A percentile compares a stretch with the other conserved stretches of the same genome.
Evolutionary conservation across 2,329 filamentous ascomycete genomes (phyloP).

Genomic region (Xylariaceae sp.): DNA sequence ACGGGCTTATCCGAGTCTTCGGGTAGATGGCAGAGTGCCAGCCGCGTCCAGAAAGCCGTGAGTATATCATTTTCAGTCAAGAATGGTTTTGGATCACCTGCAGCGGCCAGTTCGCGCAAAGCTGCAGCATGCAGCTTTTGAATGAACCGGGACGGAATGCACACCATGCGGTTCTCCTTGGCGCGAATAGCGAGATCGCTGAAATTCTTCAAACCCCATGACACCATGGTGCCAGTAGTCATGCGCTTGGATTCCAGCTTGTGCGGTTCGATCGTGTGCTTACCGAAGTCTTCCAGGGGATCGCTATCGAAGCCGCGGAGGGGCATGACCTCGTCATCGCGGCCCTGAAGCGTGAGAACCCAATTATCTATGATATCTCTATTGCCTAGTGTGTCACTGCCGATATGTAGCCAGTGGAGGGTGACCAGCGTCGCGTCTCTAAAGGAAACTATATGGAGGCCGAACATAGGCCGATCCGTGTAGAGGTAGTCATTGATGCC

Average conservation of each 20-base stretch:
- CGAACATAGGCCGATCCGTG: conserved; percentile 37
- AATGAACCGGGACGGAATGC: conserved; percentile 31
- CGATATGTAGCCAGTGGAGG: conserved; percentile 37
- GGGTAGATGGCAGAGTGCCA: conserved; percentile 22
- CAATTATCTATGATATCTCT: conserved; percentile 38
- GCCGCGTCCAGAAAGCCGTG: conserved; percentile 34
- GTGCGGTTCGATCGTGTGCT: conserved; percentile 23
- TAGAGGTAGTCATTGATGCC: conserved; percentile 35
- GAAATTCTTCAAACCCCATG: conserved; percentile 29
- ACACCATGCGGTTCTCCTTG: conserved; percentile 36
- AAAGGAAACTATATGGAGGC: conserved; percentile 41
- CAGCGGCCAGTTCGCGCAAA: conserved; percentile 22
- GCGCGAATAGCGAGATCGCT: conserved; percentile 22
- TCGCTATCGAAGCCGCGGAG: conserved; percentile 30
- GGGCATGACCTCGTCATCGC: conserved; percentile 32
- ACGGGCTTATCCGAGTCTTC: conserved; percentile 1
- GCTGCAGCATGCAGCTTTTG: conserved; percentile 24
- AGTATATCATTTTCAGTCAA: conserved; percentile 38
- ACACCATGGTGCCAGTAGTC: conserved; percentile 19
- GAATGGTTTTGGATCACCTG: conserved; percentile 21
- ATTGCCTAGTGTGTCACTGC: conserved; percentile 39
- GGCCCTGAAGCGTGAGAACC: conserved; percentile 36
- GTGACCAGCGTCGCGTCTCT: conserved; percentile 39
- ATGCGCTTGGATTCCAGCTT: conserved; percentile 18
- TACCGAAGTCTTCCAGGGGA: conserved; percentile 28